Evolutionary conservation across 2,329 filamentous ascomycete species (phyloP), one percentile per base, ranked within the genome.

Genomic region (Calonectria montana): DNA sequence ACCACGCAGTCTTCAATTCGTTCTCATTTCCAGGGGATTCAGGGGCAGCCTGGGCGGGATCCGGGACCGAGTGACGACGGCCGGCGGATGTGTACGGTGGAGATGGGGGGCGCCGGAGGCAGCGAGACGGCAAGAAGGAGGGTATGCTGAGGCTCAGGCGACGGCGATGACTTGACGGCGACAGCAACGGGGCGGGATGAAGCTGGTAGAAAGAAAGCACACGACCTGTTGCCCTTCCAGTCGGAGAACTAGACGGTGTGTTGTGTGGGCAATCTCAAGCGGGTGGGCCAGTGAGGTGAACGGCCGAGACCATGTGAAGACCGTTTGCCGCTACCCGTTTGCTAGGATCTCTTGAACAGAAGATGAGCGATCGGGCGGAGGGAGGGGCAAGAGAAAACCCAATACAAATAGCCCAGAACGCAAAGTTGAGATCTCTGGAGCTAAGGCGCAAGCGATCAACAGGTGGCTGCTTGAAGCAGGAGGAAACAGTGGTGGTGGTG

Each of bases 221-320:
- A 83, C 83, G 83, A 84, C 81, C 81, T 82, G 72, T 83, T 84
- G 71, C 83, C 82, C 73, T 82, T 83, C 79, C 77, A 75, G 81
- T 78, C 71, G 66, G 47, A 61, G 65, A 67, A 74, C 50, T 31
- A 63, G 75, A 73, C 66, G 63, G 61, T 73, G 71, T 66, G 72
- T 77, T 79, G 77, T 79, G 78, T 78, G 75, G 78, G 76, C 73
- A 72, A 74, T 66, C 50, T 65, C 63, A 69, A 65, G 73, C 59
- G 66, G 68, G 80, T 77, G 79, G 80, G 74, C 80, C 80, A 79
- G 78, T 78, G 71, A 81, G 73, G 77, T 72, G 73, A 73, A 74
- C 69, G 72, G 74, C 68, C 73, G 73, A 72, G 76, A 75, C 80
- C 78, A 78, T 81, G 76, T 78, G 79, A 80, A 79, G 75, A 71